Base-by-base conservation (phyloP, 2,329 filamentous ascomycete species). In the Chaetomium sp. region DNA sequence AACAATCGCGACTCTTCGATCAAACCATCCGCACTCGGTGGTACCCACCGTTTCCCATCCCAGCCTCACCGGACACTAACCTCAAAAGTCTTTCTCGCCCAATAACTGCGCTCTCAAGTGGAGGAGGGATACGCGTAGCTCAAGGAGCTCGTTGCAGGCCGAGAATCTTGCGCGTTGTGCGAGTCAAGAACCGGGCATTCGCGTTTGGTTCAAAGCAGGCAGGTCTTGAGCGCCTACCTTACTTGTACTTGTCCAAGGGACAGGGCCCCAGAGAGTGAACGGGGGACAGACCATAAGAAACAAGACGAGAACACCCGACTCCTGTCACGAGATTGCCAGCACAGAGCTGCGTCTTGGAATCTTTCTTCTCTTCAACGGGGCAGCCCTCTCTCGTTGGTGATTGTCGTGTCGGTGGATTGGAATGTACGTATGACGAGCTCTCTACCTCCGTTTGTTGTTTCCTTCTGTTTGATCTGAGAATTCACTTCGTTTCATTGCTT, bases 331-430 rank as follows among this genome's bases (percentile, higher is more conserved):
- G 81, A 81, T 77, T 77, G 79, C 77, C 83, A 85, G 85, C 83
- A 87, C 78, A 87, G 85, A 87, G 85, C 85, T 86, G 85, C 84
- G 78, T 87, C 84, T 85, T 82, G 57, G 47, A 62, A 60, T 65
- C 61, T 62, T 67, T 65, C 62, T 62, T 67, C 77, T 76, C 72
- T 74, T 78, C 78, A 71, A 68, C 38, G 69, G 61, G 66, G 66
- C 59, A 42, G 29, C 56, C 50, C 50, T 57, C 35, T 51, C 21
- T 63, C 50, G 19, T 58, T 38, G 64, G 42, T 60, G 54, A 29
- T 63, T 27, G 25, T 66, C 45, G 59, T 59, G 31, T 45, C 25
- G 23, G 42, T 29, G 55, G 72, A 72, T 71, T 68, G 79, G 80
- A 83, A 77, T 85, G 83, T 85, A 86, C 83, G 83, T 85, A 85